Evolutionary conservation across 2,329 filamentous ascomycete genomes (phyloP), one percentile per base, ranked within the genome.

Genomic region (Sporothrix pallida): DNA sequence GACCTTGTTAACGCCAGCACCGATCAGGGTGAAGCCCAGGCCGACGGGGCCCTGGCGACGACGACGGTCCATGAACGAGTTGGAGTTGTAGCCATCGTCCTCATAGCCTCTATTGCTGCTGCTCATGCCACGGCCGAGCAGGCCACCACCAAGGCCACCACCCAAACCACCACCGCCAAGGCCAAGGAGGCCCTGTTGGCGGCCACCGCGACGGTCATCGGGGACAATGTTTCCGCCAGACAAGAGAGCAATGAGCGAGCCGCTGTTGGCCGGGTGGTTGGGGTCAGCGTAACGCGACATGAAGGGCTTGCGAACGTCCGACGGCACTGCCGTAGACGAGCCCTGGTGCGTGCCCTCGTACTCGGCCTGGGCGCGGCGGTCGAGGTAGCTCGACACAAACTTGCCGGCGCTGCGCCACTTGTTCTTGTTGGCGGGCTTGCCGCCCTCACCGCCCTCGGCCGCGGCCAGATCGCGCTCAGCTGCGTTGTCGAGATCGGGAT

Each of bases 281-380:
- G 87, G 86, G 75, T 89, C 86, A 8, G 83, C 83, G 76, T 84
- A 87, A 26, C 85, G 81, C 4, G 84, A 86, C 0, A 80, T 79
- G 75, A 87, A 87, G 0, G 79, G 78, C 70, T 80, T 75, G 8
- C 75, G 76, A 1, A 56, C 77, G 77, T 74, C 79, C 78, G 75
- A 75, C 75, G 77, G 74, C 79, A 77, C 78, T 44, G 80, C 78
- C 1, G 87, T 77, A 1, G 78, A 76, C 17, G 81, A 83, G 56
- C 80, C 80, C 0, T 84, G 85, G 72, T 86, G 84, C 71, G 84
- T 78, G 31, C 72, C 76, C 1, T 77, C 84, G 74, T 84, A 87
- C 62, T 80, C 77, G 0, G 85, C 84, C 68, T 85, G 83, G 0
- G 84, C 83, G 23, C 85, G 79, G 15, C 84, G 82, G 76, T 89